These are phyloP conservation scores for Epicoccum sorghinum DNA, from an alignment of 2,329 filamentous ascomycete species.

Conservation along the genomic window DNA sequence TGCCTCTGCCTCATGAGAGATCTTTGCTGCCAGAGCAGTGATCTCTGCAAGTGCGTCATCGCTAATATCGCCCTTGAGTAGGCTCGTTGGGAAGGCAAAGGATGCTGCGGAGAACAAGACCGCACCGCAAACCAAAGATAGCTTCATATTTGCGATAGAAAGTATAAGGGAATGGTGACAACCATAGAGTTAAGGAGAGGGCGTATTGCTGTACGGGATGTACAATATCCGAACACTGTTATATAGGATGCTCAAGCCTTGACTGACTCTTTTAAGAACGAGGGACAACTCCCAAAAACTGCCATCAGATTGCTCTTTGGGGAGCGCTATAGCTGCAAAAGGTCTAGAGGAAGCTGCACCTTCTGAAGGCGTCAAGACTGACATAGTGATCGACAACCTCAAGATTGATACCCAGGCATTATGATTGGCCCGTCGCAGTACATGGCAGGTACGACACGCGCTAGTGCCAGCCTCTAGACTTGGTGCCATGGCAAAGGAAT, in stretches of 20 bases:
- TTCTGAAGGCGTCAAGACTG: too few species aligned
- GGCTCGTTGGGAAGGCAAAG: constrained; percentile 20
- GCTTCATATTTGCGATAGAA: constrained; percentile 10
- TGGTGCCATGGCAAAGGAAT: too few species aligned
- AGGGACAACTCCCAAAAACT: not conserved
- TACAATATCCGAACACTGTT: too few species aligned
- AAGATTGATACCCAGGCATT: too few species aligned
- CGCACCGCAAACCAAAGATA: constrained; percentile 17
- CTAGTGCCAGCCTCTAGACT: too few species aligned
- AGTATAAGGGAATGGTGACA: not conserved
- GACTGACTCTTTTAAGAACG: not conserved
- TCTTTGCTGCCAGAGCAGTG: constrained; percentile 19
- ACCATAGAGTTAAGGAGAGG: constrained; percentile 1
- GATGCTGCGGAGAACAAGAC: constrained; percentile 16
- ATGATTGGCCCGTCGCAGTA: too few species aligned
- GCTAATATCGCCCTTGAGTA: constrained; percentile 14
- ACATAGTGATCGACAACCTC: too few species aligned
- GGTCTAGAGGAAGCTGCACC: not conserved
- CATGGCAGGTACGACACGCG: too few species aligned
- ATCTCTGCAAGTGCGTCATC: constrained; percentile 17
- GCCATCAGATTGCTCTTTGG: not conserved
- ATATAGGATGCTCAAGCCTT: not conserved
- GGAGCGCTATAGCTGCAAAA: not conserved
- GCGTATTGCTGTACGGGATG: not conserved
- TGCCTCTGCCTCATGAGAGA: constrained; percentile 14